Conservation (phyloP, 768 basidiomycete genomes). For the Lyophyllum shimeji region DNA sequence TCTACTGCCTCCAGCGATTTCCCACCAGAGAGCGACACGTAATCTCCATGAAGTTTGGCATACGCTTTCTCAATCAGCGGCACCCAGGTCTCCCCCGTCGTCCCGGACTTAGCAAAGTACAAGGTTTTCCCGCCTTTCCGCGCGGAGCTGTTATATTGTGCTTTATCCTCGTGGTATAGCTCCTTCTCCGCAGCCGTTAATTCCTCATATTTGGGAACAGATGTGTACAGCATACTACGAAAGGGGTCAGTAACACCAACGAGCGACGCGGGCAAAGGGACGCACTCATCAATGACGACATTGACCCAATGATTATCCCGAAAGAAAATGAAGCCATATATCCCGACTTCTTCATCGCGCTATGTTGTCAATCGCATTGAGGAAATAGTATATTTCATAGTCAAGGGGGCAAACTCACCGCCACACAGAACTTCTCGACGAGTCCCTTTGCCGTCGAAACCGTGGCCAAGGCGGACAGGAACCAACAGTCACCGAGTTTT, state of each 20-base stretch:
- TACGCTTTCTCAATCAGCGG: conserved; percentile 62
- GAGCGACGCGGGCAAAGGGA: neutral
- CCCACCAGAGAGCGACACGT: conserved; percentile 34
- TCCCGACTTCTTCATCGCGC: conserved; percentile 52
- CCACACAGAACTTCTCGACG: conserved; percentile 51
- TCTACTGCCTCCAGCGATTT: conserved; percentile 49
- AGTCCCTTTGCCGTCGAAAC: conserved; percentile 46
- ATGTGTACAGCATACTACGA: conserved; percentile 44
- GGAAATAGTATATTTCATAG: neutral
- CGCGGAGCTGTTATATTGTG: conserved; percentile 42
- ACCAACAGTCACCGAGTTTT: conserved; percentile 55
- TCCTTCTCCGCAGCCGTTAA: conserved; percentile 38
- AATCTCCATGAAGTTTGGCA: conserved; percentile 54
- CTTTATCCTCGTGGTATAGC: conserved; percentile 53
- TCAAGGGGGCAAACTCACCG: conserved; percentile 22
- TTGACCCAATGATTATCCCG: conserved; percentile 50
- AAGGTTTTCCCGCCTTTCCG: conserved; percentile 47
- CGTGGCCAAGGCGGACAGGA: conserved; percentile 51
- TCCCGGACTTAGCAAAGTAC: conserved; percentile 49
- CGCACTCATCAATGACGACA: conserved; percentile 58
- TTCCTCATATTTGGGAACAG: conserved; percentile 51
- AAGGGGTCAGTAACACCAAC: neutral
- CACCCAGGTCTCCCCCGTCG: conserved; percentile 54
- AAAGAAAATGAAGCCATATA: conserved; percentile 62
- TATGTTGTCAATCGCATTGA: conserved; percentile 9